Percentiles rank a stretch among this genome's conserved stretches.
phyloP scores from a whole-genome alignment of 1,284 basidiomycete species.

The Apiotrichum domesticum region DNA sequence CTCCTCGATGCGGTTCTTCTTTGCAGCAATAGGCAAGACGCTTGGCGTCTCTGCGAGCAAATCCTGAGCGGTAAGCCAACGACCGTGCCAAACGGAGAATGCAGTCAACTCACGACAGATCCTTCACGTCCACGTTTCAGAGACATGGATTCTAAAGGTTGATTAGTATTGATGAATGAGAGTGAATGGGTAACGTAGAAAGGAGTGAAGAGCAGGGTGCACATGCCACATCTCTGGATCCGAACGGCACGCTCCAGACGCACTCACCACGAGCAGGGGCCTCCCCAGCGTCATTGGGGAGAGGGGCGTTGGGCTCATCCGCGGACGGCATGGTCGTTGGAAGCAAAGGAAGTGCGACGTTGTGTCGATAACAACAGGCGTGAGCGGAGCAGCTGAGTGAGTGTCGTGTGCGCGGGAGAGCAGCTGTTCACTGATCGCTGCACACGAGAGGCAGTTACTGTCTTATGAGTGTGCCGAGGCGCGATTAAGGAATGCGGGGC shows the following conservation, averaged over 20 bases:
- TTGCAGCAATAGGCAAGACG: conserved; percentile 24
- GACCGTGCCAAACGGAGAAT: neutral
- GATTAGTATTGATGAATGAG: neutral
- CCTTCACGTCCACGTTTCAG: conserved; percentile 43
- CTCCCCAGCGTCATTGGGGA: conserved; percentile 1
- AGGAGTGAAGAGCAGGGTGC: no score
- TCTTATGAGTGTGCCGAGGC: no score
- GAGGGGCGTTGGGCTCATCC: conserved; percentile 6
- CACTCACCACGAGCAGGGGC: conserved; percentile 10
- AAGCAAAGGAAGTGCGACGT: no score
- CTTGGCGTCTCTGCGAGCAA: conserved; percentile 10
- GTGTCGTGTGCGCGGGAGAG: no score
- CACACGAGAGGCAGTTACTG: no score
- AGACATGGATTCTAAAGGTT: conserved; percentile 20
- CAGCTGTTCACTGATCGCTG: no score
- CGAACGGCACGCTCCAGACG: neutral
- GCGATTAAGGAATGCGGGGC: no score
- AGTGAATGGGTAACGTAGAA: neutral
- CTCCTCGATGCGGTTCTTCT: conserved; percentile 41
- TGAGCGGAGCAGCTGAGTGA: no score
- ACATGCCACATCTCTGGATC: no score
- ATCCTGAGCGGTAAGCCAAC: neutral
- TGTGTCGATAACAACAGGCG: no score
- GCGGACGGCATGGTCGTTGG: conserved; percentile 1
- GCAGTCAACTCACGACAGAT: conserved; percentile 32